Evolutionary conservation across 2,329 filamentous ascomycete species (phyloP).

Genomic region (Leptographium radiaticola): DNA sequence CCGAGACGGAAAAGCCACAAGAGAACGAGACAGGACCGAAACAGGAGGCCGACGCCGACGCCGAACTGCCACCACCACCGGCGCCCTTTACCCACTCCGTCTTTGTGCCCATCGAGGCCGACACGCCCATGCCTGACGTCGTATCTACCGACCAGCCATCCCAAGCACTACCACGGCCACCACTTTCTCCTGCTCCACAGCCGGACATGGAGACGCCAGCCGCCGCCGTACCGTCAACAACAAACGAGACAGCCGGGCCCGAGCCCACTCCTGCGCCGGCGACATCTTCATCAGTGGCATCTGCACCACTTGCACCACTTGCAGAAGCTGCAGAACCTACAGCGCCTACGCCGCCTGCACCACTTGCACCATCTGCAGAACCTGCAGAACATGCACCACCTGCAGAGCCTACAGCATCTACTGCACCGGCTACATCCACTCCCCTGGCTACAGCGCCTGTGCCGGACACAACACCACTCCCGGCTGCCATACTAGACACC

Average conservation of each 20-base stretch:
- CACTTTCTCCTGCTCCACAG: background rate
- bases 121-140: background rate
- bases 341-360: too few species aligned
- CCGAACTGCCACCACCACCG: background rate
- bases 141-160: background rate
- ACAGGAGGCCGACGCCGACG: background rate
- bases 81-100: slow-evolving; percentile 1
- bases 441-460: too few species aligned
- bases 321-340: too few species aligned
- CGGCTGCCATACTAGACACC: background rate
- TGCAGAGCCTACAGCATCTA: too few species aligned
- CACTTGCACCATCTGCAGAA: too few species aligned
- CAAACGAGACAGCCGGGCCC: too few species aligned
- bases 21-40: background rate
- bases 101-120: slow-evolving; percentile 7
- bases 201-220: background rate
- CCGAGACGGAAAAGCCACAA: background rate
- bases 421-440: too few species aligned
- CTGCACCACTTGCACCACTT: background rate
- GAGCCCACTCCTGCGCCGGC: background rate
- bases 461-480: too few species aligned
- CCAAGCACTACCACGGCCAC: too few species aligned
- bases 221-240: too few species aligned
- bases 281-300: background rate
- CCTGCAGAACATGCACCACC: too few species aligned